Evolutionary conservation across 164 flowering plant genomes (phyloP).

Genomic region (Berberis thunbergii): DNA sequence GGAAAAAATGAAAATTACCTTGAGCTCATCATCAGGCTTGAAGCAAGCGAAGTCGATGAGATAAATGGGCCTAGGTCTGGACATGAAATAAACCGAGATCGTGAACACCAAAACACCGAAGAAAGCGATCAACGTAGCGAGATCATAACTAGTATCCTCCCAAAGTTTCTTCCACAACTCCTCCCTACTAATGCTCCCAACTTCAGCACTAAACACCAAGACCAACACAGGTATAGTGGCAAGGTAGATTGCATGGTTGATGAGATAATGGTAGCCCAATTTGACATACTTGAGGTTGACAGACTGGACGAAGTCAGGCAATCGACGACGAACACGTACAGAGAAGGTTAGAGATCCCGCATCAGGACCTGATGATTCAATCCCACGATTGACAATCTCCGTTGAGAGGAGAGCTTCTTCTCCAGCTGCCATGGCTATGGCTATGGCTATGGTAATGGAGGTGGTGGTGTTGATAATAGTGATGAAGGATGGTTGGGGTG

Average conservation of each 20-base stretch:
- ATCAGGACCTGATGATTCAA: constrained; percentile 72
- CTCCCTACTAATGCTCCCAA: constrained; percentile 61
- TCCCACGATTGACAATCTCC: constrained; percentile 80
- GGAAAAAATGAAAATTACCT: constrained; percentile 29
- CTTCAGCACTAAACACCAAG: constrained; percentile 68
- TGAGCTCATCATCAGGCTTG: constrained; percentile 62
- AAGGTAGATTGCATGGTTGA: constrained; percentile 65
- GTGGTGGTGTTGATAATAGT: too few species aligned
- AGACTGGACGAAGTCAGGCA: constrained; percentile 79
- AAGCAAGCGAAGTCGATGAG: constrained; percentile 83
- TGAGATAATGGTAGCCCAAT: constrained; percentile 79
- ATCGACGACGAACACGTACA: constrained; percentile 63
- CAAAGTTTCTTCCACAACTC: constrained; percentile 71
- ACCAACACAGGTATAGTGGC: constrained; percentile 64
- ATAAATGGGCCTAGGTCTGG: constrained; percentile 65
- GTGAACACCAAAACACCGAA: constrained; percentile 59
- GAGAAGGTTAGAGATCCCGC: constrained; percentile 79
- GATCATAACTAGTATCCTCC: constrained; percentile 55
- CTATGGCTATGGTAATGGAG: too few species aligned
- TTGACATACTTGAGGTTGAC: constrained; percentile 91
- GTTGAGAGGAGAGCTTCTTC: constrained; percentile 72
- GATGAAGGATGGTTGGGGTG: too few species aligned
- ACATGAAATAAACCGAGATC: constrained; percentile 60
- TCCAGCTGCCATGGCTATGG: constrained; percentile 11
- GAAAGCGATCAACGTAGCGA: constrained; percentile 56